Conservation (phyloP, 2,329 filamentous ascomycete species). For the Epichloe bromicola region DNA sequence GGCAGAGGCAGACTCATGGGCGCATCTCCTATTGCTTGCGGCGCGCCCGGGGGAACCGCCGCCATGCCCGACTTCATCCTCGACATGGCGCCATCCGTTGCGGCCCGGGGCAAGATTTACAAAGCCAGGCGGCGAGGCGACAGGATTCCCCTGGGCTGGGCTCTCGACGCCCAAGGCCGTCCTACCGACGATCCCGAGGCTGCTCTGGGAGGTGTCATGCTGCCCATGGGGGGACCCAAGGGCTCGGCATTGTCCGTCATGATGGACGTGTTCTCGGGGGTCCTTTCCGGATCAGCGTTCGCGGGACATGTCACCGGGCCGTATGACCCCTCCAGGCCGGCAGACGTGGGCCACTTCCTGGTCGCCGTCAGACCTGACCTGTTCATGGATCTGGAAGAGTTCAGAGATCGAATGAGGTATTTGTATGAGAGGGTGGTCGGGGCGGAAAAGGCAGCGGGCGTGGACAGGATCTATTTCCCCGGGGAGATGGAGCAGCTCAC, state of each 20-base stretch:
- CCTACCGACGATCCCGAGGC: conserved; percentile 58
- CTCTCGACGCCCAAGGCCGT: conserved; percentile 55
- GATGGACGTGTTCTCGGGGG: conserved; percentile 88
- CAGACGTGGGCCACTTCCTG: conserved; percentile 64
- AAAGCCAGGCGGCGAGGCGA: conserved; percentile 55
- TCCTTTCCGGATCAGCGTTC: conserved; percentile 64
- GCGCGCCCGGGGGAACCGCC: conserved; percentile 49
- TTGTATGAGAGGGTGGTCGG: conserved; percentile 41
- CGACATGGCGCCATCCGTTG: conserved; percentile 61
- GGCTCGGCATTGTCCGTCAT: conserved; percentile 65
- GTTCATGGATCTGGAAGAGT: conserved; percentile 59
- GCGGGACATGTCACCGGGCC: conserved; percentile 65
- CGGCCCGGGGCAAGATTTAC: conserved; percentile 60
- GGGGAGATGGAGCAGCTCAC: conserved; percentile 48
- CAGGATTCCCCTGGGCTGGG: conserved; percentile 62
- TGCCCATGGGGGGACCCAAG: conserved; percentile 77
- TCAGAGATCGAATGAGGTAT: conserved; percentile 46
- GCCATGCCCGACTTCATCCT: conserved; percentile 48
- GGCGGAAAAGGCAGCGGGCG: conserved; percentile 39
- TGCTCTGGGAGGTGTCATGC: conserved; percentile 66
- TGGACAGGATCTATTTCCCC: conserved; percentile 47
- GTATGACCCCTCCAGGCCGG: conserved; percentile 56
- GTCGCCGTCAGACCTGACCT: conserved; percentile 62
- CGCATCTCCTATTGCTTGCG: conserved; percentile 62
- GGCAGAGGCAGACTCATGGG: conserved; percentile 57